Evolutionary conservation across 176 grass and related monocot species (phyloP).

Genomic region (Oryza coarctata): DNA sequence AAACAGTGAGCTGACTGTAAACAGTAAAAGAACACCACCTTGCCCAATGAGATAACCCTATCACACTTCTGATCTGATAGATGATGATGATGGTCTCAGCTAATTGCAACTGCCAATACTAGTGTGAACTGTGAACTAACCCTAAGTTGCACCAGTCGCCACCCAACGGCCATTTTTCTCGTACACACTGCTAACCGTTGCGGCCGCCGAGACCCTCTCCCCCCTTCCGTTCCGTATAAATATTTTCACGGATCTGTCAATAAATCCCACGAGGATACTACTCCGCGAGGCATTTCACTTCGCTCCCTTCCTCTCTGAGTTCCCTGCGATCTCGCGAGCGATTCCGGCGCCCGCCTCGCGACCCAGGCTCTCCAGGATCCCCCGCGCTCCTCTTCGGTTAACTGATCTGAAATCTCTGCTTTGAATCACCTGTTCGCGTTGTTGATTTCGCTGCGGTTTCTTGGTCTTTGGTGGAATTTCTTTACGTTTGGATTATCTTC

Average conservation of each 20-base stretch:
- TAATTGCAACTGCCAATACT: no score
- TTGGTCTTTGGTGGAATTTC: not conserved
- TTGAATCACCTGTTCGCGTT: not conserved
- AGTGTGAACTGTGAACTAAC: no score
- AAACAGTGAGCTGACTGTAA: no score
- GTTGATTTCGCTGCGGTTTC: slow-evolving; percentile 4
- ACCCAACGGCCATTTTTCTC: slow-evolving; percentile 26
- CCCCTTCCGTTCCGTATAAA: not conserved
- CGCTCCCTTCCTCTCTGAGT: not conserved
- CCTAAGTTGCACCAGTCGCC: not conserved
- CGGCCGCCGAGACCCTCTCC: not conserved
- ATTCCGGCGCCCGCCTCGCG: slow-evolving; percentile 4
- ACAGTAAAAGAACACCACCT: no score
- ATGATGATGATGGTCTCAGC: no score
- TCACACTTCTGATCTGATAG: no score
- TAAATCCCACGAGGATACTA: not conserved
- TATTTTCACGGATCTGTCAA: not conserved
- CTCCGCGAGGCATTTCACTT: not conserved
- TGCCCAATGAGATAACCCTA: no score
- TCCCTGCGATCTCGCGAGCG: slow-evolving; percentile 16
- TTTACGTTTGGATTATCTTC: not conserved
- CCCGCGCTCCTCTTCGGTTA: not conserved
- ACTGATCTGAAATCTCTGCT: not conserved
- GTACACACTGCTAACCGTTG: slow-evolving; percentile 16
- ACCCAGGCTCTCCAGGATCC: slow-evolving; percentile 19